These are phyloP conservation scores for Parathielavia hyrcaniae DNA, from an alignment of 495 filamentous ascomycete genomes.

Conservation along the genomic window DNA sequence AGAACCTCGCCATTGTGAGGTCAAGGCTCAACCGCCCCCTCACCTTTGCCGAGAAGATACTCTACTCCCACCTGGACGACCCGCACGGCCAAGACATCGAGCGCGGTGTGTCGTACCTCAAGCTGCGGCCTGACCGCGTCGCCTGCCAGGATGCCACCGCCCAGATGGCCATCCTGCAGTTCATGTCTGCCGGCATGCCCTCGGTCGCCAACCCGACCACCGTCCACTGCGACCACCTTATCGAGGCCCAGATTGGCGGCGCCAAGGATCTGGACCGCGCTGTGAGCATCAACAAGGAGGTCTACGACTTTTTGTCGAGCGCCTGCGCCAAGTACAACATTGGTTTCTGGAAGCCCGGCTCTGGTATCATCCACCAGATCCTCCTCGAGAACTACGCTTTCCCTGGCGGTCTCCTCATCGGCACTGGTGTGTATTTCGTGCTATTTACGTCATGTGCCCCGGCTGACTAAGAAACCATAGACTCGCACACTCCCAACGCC, in stretches of 20 bases:
- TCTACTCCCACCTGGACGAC: conserved; percentile 98
- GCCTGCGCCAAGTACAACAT: conserved; percentile 99
- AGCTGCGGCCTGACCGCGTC: conserved; percentile 92
- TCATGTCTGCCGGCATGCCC: conserved; percentile 97
- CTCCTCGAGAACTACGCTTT: conserved; percentile 97
- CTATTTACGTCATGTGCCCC: not conserved
- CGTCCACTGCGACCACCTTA: conserved; percentile 99
- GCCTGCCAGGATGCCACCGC: conserved; percentile 99
- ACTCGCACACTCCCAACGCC: conserved; percentile 97
- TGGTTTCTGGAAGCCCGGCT: conserved; percentile 98
- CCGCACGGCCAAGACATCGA: conserved; percentile 93
- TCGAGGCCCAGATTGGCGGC: conserved; percentile 93
- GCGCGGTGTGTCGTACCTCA: conserved; percentile 91
- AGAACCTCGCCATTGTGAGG: conserved; percentile 91
- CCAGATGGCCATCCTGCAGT: conserved; percentile 99
- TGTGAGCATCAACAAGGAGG: conserved; percentile 95
- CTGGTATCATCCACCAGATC: conserved; percentile 99
- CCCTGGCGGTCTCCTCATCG: conserved; percentile 96
- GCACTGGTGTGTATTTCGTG: conserved; percentile 47
- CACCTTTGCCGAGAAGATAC: conserved; percentile 95
- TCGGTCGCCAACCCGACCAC: conserved; percentile 91
- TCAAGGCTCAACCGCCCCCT: conserved; percentile 82
- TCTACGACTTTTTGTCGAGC: conserved; percentile 93
- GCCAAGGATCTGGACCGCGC: conserved; percentile 91
- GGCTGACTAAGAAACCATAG: conserved; percentile 27